Percentiles rank a stretch among this genome's conserved stretches.
Evolutionary conservation across 495 filamentous ascomycete species (phyloP).

Genomic region (Xylaria curta): DNA sequence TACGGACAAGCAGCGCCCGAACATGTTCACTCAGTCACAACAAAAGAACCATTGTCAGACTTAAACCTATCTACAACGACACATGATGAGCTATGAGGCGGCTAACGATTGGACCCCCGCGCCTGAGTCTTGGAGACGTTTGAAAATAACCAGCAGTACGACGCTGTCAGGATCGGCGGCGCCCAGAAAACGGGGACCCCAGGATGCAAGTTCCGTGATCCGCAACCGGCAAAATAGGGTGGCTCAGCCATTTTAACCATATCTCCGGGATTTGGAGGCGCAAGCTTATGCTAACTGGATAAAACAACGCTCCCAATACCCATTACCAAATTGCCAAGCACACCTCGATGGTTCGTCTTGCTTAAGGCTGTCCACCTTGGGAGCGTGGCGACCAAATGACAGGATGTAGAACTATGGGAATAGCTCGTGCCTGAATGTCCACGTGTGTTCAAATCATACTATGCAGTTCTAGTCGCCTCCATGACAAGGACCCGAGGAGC

Average conservation of each 20-base stretch:
- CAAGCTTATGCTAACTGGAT: conserved; percentile 23
- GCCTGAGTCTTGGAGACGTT: neutral
- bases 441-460: conserved; percentile 7
- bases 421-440: conserved; percentile 20
- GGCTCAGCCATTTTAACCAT: conserved; percentile 39
- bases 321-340: conserved; percentile 36
- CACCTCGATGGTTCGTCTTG: conserved; percentile 26
- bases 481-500: neutral
- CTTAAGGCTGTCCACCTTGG: conserved; percentile 14
- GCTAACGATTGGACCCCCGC: neutral
- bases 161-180: conserved; percentile 2
- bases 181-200: neutral
- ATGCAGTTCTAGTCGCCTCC: conserved; percentile 11
- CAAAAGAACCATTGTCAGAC: neutral
- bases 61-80: neutral
- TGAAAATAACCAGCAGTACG: conserved; percentile 1
- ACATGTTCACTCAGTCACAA: neutral
- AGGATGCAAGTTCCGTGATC: conserved; percentile 9
- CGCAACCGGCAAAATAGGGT: conserved; percentile 23
- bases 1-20: conserved; percentile 13
- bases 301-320: conserved; percentile 11
- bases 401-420: conserved; percentile 17
- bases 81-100: neutral
- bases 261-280: conserved; percentile 33
- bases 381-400: neutral